Evolutionary conservation across 345 rosid genomes (phyloP), one percentile per base, ranked within the genome.

Genomic region (Eucalyptus albens): DNA sequence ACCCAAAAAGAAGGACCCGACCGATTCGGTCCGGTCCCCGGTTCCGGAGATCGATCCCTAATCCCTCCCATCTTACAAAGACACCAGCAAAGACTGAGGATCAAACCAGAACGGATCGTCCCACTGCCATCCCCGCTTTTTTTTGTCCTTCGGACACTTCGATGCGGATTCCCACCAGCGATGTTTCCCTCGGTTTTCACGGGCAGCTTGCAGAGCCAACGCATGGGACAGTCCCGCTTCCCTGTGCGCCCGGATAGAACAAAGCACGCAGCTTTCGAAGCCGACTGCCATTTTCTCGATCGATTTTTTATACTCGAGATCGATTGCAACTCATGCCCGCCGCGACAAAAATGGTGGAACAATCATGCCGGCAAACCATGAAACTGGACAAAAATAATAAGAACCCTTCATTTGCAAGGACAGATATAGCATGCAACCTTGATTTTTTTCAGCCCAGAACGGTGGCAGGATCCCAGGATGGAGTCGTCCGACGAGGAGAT

Each of bases 141-240:
- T 37, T 77, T 37, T 37, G 47, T 77, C 83, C 45, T 72, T 11
- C 83, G 83, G 83, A 77, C 83, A 6, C 45, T 77, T 69, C 24
- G 47, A 77, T 77, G 0, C 27, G 45, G 27, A 37, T 22, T 40
- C 47, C 83, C 83, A 21, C 47, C 40, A 11, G 45, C 83, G 22
- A 37, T 3, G 47, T 37, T 77, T 77, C 47, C 83, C 83, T 77
- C 47, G 83, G 83, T 37, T 77, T 72, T 37, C 47, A 77, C 83
- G 83, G 42, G 0, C 14, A 1, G 27, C 1, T 0, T 37, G 83
- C 45, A 21, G 0, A 37, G 45, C 83, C 83, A 77, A 22, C 44
- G 15, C 45, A 37, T 33, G 82, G 12, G 82, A 72, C 81, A 17
- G 42, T 69, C 59, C 59, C 11, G 44, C 44, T 9, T 69, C 82